Evolutionary conservation across 805 yeast genomes (phyloP).

Genomic region (Phaffomyces opuntiae): DNA sequence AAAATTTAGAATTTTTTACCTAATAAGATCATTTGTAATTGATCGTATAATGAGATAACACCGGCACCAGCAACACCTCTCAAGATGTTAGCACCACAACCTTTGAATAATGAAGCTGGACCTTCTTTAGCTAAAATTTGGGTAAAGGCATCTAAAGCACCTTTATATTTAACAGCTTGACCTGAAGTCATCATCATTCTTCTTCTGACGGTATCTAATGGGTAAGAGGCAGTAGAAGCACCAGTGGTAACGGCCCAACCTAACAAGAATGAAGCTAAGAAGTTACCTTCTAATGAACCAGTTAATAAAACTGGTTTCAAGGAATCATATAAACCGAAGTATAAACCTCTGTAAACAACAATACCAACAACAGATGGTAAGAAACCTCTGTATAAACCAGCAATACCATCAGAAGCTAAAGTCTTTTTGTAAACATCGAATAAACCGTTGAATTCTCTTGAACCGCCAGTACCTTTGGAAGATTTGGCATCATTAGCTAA

Average conservation of each 20-base stretch:
- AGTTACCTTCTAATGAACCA: slow-evolving; percentile 91
- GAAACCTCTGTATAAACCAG: slow-evolving; percentile 99
- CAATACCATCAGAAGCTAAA: slow-evolving; percentile 90
- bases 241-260: slow-evolving; percentile 98
- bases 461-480: slow-evolving; percentile 69
- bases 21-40: slow-evolving; percentile 87
- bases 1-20: slow-evolving; percentile 74
- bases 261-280: slow-evolving; percentile 91
- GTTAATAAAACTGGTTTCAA: slow-evolving; percentile 90
- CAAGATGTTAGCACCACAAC: slow-evolving; percentile 99
- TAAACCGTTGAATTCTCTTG: slow-evolving; percentile 94
- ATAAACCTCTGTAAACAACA: slow-evolving; percentile 97
- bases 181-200: slow-evolving; percentile 99
- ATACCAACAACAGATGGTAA: slow-evolving; percentile 97
- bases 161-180: slow-evolving; percentile 93
- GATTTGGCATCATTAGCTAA: slow-evolving; percentile 97
- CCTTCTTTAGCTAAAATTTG: slow-evolving; percentile 96
- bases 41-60: slow-evolving; percentile 97
- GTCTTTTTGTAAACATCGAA: slow-evolving; percentile 95
- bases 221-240: slow-evolving; percentile 98
- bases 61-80: slow-evolving; percentile 99
- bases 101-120: slow-evolving; percentile 89
- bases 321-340: slow-evolving; percentile 97
- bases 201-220: slow-evolving; percentile 98
- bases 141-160: slow-evolving; percentile 89